These are phyloP conservation scores for Vitis rupestris DNA, from an alignment of 164 flowering plant species.

Conservation along the genomic window DNA sequence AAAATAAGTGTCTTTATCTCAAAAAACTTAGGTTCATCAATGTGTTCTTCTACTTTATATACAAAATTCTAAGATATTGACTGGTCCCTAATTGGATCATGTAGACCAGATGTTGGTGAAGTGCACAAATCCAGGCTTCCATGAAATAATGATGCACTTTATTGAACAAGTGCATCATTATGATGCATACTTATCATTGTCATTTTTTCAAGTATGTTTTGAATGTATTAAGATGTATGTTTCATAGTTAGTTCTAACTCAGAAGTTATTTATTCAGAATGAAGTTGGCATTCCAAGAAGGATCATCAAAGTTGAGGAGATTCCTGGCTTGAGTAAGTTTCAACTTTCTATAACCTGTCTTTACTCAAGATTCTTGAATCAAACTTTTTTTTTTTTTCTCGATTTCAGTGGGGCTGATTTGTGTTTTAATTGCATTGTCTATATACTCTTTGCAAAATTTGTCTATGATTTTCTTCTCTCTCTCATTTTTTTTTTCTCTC, in stretches of 20 bases:
- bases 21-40: no score
- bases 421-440: background rate
- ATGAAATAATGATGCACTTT: no score
- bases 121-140: no score
- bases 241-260: constrained; percentile 5
- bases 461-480: no score
- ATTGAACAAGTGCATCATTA: no score
- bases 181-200: background rate
- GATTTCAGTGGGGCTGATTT: background rate
- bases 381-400: background rate
- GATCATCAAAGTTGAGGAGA: constrained; percentile 77
- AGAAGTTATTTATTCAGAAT: constrained; percentile 47
- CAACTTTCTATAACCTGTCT: background rate
- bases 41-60: no score
- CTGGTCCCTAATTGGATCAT: no score
- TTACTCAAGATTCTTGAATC: background rate
- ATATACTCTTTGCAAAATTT: no score
- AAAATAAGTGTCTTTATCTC: no score
- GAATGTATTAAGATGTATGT: background rate
- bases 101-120: no score
- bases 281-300: constrained; percentile 86
- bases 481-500: no score
- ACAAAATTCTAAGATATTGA: no score
- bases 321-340: constrained; percentile 90
- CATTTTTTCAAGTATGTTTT: background rate